Percentiles rank a stretch among this genome's conserved stretches.
Evolutionary conservation across 495 filamentous ascomycete species (phyloP).

Genomic region (Aspergillus wentii): DNA sequence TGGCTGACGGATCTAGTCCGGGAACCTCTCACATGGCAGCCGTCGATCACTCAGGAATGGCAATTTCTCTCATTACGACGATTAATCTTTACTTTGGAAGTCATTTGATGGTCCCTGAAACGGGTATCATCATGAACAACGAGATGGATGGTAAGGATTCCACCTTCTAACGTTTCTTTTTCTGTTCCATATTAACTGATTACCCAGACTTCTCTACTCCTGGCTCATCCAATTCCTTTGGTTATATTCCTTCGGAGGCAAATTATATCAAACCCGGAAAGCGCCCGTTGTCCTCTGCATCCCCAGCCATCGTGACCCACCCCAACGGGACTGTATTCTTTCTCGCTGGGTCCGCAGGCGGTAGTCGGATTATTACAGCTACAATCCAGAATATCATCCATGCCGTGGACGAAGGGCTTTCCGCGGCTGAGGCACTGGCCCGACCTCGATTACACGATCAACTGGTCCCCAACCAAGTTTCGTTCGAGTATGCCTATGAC

Average conservation of each 20-base stretch:
- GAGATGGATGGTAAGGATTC: slow-evolving; percentile 73
- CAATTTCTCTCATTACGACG: slow-evolving; percentile 72
- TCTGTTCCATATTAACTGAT: neutral
- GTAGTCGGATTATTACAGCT: slow-evolving; percentile 82
- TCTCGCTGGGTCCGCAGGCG: slow-evolving; percentile 73
- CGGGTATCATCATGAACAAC: slow-evolving; percentile 84
- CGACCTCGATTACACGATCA: slow-evolving; percentile 78
- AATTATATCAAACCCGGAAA: slow-evolving; percentile 83
- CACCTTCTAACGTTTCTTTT: slow-evolving; percentile 3
- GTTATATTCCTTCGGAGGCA: slow-evolving; percentile 69
- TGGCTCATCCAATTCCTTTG: slow-evolving; percentile 68
- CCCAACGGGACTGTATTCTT: slow-evolving; percentile 63
- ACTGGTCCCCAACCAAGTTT: slow-evolving; percentile 62
- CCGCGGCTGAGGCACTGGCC: slow-evolving; percentile 55
- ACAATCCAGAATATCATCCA: slow-evolving; percentile 74
- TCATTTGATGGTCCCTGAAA: slow-evolving; percentile 72
- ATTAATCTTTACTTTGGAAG: slow-evolving; percentile 84
- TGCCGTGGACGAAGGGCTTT: slow-evolving; percentile 61
- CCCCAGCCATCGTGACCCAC: slow-evolving; percentile 68
- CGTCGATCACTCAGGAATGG: slow-evolving; percentile 62
- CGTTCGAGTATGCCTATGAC: slow-evolving; percentile 69
- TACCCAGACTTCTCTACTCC: slow-evolving; percentile 68
- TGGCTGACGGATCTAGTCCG: slow-evolving; percentile 31
- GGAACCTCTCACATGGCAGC: slow-evolving; percentile 75
- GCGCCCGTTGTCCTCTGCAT: slow-evolving; percentile 74